These are phyloP conservation scores for Hypomontagnella monticulosa DNA, from an alignment of 495 filamentous ascomycete genomes.

Conservation along the genomic window DNA sequence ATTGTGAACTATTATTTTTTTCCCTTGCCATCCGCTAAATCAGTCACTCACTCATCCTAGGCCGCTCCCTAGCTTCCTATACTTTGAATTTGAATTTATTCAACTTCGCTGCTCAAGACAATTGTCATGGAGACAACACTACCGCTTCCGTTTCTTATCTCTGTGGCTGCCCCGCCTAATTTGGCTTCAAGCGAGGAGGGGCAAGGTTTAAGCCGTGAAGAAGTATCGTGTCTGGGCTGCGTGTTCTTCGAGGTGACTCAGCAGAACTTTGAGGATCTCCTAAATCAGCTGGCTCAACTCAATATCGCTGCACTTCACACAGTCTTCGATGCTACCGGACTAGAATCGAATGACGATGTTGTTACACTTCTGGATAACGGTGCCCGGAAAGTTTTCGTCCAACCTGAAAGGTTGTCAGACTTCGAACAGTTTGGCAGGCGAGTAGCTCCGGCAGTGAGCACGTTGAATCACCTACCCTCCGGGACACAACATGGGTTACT, in stretches of 20 bases:
- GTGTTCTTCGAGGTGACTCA: slow-evolving; percentile 74
- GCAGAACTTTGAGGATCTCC: slow-evolving; percentile 66
- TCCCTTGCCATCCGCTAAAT: slow-evolving; percentile 14
- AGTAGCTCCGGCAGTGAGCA: slow-evolving; percentile 54
- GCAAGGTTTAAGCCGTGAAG: slow-evolving; percentile 68
- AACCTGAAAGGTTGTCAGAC: slow-evolving; percentile 66
- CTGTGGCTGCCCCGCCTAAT: slow-evolving; percentile 64
- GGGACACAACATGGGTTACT: slow-evolving; percentile 55
- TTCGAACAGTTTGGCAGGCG: slow-evolving; percentile 56
- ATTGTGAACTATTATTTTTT: slow-evolving; percentile 30
- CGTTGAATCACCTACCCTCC: slow-evolving; percentile 42
- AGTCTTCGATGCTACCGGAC: slow-evolving; percentile 78
- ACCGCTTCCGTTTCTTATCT: slow-evolving; percentile 66
- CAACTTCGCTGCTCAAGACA: slow-evolving; percentile 2
- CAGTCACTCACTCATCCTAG: slow-evolving; percentile 21
- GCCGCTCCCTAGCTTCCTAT: background rate
- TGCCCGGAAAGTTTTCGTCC: slow-evolving; percentile 86
- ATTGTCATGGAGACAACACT: slow-evolving; percentile 63
- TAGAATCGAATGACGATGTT: slow-evolving; percentile 74
- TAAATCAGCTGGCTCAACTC: slow-evolving; percentile 68
- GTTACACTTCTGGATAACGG: slow-evolving; percentile 85
- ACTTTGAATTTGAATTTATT: slow-evolving; percentile 4
- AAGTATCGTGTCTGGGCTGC: slow-evolving; percentile 80
- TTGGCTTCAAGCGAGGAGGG: slow-evolving; percentile 53
- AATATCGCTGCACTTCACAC: slow-evolving; percentile 72